Conservation (phyloP, 2,329 filamentous ascomycete species). For the Diaporthe sp. region DNA sequence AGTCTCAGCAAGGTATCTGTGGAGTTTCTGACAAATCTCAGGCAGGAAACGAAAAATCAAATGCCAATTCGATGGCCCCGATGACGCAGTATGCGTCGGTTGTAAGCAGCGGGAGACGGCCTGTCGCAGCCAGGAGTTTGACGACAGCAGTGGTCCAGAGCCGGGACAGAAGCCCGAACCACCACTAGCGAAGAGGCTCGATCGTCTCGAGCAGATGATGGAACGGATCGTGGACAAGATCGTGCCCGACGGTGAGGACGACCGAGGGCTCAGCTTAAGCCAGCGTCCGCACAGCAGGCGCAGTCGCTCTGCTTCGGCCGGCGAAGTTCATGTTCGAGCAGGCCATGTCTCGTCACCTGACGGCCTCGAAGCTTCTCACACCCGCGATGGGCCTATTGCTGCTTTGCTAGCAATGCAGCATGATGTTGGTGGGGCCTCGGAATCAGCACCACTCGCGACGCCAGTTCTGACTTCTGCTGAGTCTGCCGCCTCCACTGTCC, state of each 20-base stretch:
- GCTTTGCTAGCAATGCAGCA: constrained; percentile 47
- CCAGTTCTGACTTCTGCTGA: constrained; percentile 41
- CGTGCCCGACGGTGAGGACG: constrained; percentile 43
- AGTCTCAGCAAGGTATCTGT: not conserved
- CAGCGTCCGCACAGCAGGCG: constrained; percentile 39
- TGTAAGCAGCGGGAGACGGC: constrained; percentile 57
- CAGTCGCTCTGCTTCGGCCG: constrained; percentile 41
- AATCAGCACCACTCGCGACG: constrained; percentile 42
- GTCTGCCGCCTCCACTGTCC: constrained; percentile 35
- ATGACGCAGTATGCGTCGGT: constrained; percentile 57
- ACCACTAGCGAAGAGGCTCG: constrained; percentile 58
- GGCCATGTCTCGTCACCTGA: constrained; percentile 45
- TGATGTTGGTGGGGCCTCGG: constrained; percentile 33
- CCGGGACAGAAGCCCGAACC: constrained; percentile 50
- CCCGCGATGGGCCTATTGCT: constrained; percentile 48
- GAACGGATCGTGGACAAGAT: constrained; percentile 59
- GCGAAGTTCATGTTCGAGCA: constrained; percentile 44
- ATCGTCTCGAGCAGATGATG: constrained; percentile 61
- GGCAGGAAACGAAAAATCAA: constrained; percentile 62
- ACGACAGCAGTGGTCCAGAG: constrained; percentile 50
- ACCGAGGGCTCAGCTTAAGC: not conserved
- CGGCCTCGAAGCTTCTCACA: constrained; percentile 47
- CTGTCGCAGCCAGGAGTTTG: constrained; percentile 62
- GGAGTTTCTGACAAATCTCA: constrained; percentile 39
- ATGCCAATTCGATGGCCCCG: constrained; percentile 57